These are phyloP conservation scores for Taphrina flavorubra DNA, from an alignment of 1,139 yeast species.

Conservation along the genomic window DNA sequence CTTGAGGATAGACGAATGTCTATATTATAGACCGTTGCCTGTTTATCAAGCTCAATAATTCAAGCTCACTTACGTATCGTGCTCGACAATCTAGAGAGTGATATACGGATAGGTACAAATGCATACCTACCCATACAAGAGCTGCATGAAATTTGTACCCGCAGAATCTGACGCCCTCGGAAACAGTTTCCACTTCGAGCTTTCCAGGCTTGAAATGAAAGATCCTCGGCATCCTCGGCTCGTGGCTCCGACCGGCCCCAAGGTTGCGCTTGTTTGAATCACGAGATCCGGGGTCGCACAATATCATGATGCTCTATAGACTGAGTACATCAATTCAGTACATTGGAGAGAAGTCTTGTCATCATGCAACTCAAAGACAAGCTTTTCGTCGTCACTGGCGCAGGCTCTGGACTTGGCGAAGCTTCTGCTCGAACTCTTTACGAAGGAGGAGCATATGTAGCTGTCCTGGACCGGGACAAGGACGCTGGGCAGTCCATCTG, in stretches of 20 bases:
- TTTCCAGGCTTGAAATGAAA: not conserved
- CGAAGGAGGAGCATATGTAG: conserved; percentile 44
- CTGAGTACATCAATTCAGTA: too few species aligned
- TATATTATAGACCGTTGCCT: too few species aligned
- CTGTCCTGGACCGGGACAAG: conserved; percentile 44
- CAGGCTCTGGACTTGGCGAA: conserved; percentile 45
- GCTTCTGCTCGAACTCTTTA: conserved; percentile 43
- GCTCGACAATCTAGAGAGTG: not conserved
- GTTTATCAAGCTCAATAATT: not conserved
- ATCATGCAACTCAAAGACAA: conserved; percentile 30
- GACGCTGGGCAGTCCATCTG: conserved; percentile 37
- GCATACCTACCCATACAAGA: not conserved
- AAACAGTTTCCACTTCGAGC: not conserved
- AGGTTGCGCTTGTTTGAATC: not conserved
- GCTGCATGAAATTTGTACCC: not conserved
- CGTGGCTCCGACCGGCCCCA: conserved; percentile 5
- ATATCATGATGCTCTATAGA: not conserved
- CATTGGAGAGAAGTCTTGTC: not conserved
- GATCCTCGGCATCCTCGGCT: conserved; percentile 6
- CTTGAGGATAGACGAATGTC: too few species aligned
- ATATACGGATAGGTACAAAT: not conserved
- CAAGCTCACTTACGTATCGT: not conserved
- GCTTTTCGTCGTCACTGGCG: conserved; percentile 38
- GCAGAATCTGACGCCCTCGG: not conserved
- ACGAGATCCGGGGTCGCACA: conserved; percentile 1